A percentile compares a stretch with the other conserved stretches of the same genome.
phyloP scores from a whole-genome alignment of 441 rosid species.

The Geranium incanum region DNA sequence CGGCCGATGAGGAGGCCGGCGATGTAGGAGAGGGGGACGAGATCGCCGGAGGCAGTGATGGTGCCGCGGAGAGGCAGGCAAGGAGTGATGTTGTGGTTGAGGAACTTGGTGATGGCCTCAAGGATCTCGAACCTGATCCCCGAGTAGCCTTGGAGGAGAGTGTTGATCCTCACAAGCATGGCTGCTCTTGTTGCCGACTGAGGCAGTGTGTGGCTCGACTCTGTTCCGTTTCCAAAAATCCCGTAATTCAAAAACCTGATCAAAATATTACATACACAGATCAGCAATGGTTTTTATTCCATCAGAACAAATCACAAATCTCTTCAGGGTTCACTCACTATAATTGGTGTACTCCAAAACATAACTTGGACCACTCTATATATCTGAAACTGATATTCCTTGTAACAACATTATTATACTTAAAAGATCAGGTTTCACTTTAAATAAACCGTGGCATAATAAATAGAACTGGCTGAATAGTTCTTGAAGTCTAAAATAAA shows the following conservation, averaged over 20 bases:
- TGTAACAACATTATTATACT: no score
- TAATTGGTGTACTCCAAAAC: no score
- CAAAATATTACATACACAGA: no score
- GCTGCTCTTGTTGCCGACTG: conserved; percentile 20
- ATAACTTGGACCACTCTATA: no score
- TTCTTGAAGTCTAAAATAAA: no score
- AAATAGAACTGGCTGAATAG: no score
- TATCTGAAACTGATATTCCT: no score
- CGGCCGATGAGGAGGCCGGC: conserved; percentile 6
- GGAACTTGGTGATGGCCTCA: conserved; percentile 19
- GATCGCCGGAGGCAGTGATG: conserved; percentile 23
- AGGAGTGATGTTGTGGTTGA: conserved; percentile 24
- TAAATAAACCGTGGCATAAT: no score
- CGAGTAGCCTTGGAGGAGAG: conserved; percentile 24
- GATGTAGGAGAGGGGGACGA: conserved; percentile 18
- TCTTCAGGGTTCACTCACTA: no score
- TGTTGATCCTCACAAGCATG: conserved; percentile 25
- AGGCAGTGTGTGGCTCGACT: conserved; percentile 18
- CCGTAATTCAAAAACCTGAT: conserved; percentile 23
- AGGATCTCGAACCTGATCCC: conserved; percentile 25
- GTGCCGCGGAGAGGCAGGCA: conserved; percentile 21
- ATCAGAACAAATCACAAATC: no score
- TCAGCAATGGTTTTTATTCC: no score
- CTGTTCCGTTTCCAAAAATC: conserved; percentile 10
- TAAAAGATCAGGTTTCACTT: no score